phyloP scores from a whole-genome alignment of 257 asterid species.

The Echites panduratus region DNA sequence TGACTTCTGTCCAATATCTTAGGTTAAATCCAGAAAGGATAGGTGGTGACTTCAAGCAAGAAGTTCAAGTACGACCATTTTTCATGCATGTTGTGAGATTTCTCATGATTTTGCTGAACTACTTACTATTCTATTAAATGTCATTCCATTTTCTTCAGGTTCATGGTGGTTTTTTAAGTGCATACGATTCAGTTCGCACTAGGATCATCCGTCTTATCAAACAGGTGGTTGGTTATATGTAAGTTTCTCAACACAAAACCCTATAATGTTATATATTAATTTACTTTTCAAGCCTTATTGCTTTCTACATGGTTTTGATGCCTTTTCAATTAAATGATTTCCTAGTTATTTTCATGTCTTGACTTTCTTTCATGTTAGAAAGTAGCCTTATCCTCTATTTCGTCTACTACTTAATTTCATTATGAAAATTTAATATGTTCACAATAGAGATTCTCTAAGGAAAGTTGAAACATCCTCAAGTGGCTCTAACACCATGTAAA shows the following conservation, averaged over 20 bases:
- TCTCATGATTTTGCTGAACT: background rate
- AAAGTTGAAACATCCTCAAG: too few species aligned
- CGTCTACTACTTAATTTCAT: background rate
- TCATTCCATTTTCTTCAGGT: constrained; percentile 45
- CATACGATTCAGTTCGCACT: constrained; percentile 91
- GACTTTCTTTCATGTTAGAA: background rate
- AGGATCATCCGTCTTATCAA: constrained; percentile 72
- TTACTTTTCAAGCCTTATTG: background rate
- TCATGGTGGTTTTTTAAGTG: constrained; percentile 88
- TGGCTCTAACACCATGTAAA: too few species aligned
- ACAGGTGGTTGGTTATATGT: constrained; percentile 74
- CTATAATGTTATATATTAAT: background rate
- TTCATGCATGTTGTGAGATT: constrained; percentile 5
- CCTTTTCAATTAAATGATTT: background rate
- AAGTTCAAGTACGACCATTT: constrained; percentile 60
- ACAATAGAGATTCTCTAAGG: too few species aligned
- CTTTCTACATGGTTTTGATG: background rate
- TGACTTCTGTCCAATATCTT: constrained; percentile 31
- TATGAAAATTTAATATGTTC: background rate
- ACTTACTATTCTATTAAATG: background rate
- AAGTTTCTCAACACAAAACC: constrained; percentile 18
- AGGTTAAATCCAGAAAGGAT: constrained; percentile 96
- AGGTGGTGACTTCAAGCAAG: constrained; percentile 89
- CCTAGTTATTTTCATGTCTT: background rate
- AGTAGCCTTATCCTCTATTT: background rate